Evolutionary conservation across 805 yeast genomes (phyloP), one percentile per base, ranked within the genome.

Genomic region (Myxozyma monticola): DNA sequence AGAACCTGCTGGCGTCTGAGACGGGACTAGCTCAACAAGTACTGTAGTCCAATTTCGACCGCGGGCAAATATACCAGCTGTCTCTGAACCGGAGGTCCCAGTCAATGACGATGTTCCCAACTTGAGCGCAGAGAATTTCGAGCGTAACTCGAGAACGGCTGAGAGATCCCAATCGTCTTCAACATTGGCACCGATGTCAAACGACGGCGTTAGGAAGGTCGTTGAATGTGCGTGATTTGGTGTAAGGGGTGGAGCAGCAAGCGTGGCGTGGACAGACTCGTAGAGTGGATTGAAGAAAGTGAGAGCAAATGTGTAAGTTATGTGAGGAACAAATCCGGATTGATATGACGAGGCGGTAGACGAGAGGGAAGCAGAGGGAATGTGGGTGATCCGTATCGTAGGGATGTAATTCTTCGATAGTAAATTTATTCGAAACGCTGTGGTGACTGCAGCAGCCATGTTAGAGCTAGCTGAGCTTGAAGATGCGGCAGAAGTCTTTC

Each of bases 91-190:
- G 31, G 31, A 28, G 9, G 31, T 28, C 15, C 36, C 35, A 3
- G 22, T 15, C 6, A 15, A 17, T 17, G 42, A 26, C 5, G 24
- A 6, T 22, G 30, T 14, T 9, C 34, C 42, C 3, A 20, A n/a
- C 36, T 36, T 33, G 34, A 34, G 25, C 18, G 41, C 45, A 3
- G 29, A 22, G 22, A 54, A 39, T 31, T 37, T 31, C 15, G 25
- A 20, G 6, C 42, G 30, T 17, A 54, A 17, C 14, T 38, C 48
- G 18, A 22, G 17, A 10, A 48, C 8, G 2, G 51, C 54, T 2
- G 21, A 33, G 2, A 51, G 26, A 25, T 54, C 59, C 56, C 56
- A 54, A 37, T 54, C 59, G 22, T 54, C 59, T n/a, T 49, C 54
- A 12, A 36, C 18, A 25, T 54, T 52, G n/a, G 45, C 51, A n/a